A percentile compares a stretch with the other conserved stretches of the same genome.
phyloP scores from a whole-genome alignment of 192 early-diverging fungal genomes.

The Globomyces pollinis-pini region DNA sequence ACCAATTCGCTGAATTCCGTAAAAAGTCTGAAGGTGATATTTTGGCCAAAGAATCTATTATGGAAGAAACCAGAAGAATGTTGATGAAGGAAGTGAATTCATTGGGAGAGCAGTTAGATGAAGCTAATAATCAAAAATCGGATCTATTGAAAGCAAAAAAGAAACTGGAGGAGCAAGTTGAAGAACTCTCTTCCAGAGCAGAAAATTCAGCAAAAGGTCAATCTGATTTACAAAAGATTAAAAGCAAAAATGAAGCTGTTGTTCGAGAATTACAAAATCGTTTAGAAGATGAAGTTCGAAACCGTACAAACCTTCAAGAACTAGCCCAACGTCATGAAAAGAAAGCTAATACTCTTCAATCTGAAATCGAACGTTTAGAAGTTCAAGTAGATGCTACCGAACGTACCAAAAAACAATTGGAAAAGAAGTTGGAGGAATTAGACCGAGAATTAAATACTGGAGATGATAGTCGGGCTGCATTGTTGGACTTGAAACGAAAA shows the following conservation, averaged over 20 bases:
- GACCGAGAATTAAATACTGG: conserved; percentile 60
- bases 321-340: conserved; percentile 63
- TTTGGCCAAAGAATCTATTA: conserved; percentile 51
- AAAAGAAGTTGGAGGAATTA: conserved; percentile 63
- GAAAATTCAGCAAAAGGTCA: conserved; percentile 56
- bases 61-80: conserved; percentile 68
- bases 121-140: conserved; percentile 40
- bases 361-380: conserved; percentile 56
- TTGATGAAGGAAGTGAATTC: conserved; percentile 57
- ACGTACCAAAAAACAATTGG: conserved; percentile 55
- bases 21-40: conserved; percentile 53
- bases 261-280: conserved; percentile 42
- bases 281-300: conserved; percentile 57
- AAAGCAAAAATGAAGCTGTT: conserved; percentile 45
- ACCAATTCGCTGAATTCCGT: conserved; percentile 62
- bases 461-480: conserved; percentile 54
- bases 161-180: conserved; percentile 55
- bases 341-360: conserved; percentile 56
- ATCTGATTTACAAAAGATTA: conserved; percentile 58
- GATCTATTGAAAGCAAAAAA: conserved; percentile 54
- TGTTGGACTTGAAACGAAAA: conserved; percentile 53
- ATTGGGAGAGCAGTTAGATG: conserved; percentile 48
- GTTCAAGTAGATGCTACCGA: conserved; percentile 47
- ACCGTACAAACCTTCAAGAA: conserved; percentile 58
- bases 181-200: conserved; percentile 44